A percentile compares a stretch with the other conserved stretches of the same genome.
phyloP scores from a whole-genome alignment of 768 basidiomycete species.

The Gautieria morchelliformis region DNA sequence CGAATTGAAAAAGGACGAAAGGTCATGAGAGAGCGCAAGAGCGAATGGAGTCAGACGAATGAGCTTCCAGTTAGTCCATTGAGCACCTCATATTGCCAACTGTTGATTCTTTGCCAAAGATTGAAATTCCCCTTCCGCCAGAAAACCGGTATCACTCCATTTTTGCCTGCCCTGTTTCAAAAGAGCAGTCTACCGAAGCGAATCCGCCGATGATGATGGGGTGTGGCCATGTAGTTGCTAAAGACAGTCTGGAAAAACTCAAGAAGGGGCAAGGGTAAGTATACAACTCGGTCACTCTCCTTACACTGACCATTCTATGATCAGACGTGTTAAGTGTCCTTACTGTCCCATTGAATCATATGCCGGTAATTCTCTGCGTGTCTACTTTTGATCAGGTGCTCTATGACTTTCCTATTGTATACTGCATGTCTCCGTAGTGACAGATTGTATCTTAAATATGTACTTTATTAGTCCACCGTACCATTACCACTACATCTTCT shows the following conservation, averaged over 20 bases:
- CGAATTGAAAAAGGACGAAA: conserved; percentile 90
- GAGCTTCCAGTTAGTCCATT: conserved; percentile 68
- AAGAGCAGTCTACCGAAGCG: conserved; percentile 85
- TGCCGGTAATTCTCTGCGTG: conserved; percentile 43
- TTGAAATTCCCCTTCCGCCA: conserved; percentile 83
- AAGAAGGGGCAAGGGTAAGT: conserved; percentile 80
- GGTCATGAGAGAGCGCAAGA: conserved; percentile 88
- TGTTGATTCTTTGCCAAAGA: conserved; percentile 36
- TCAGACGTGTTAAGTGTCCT: conserved; percentile 89
- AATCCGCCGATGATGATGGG: conserved; percentile 98
- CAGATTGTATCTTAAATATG: background rate
- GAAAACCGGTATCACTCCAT: conserved; percentile 93
- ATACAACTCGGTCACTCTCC: conserved; percentile 8
- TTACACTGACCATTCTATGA: background rate
- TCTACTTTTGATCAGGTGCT: conserved; percentile 45
- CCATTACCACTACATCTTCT: no score
- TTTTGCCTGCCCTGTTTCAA: conserved; percentile 95
- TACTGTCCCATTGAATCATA: conserved; percentile 85
- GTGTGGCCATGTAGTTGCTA: conserved; percentile 92
- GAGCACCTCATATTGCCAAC: conserved; percentile 9
- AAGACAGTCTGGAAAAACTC: conserved; percentile 83
- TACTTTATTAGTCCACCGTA: background rate
- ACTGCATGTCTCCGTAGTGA: background rate
- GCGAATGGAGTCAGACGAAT: conserved; percentile 83
- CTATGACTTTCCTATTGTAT: background rate